Evolutionary conservation across 305 asterid species (phyloP), one percentile per base, ranked within the genome.

Genomic region (Fraxinus sp.): DNA sequence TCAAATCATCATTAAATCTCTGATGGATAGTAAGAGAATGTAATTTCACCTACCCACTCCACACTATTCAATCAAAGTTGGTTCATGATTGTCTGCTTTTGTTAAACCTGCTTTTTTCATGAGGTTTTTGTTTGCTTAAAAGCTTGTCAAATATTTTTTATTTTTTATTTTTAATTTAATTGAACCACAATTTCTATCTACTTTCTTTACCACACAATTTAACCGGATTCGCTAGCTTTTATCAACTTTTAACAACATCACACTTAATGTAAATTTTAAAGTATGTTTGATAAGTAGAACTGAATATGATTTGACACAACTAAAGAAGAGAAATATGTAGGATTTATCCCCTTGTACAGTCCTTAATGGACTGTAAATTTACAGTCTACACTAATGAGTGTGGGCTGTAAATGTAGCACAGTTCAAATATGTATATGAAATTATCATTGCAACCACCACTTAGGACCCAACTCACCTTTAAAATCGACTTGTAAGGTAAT

Each of bases 1-100:
- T 70, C 76, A 80, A 84, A 84, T 66, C 85, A 75, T 77, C 76
- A 81, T 30, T 77, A 35, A 37, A 76, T 26, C 66, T 81, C 75
- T 49, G 83, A 75, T 78, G 68, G 35, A 28, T 32, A 49, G 55
- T 39, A 7, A 78, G 66, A 75, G 33, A 71, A n/a, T n/a, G n/a
- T 30, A 11, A 13, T 78, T 71, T 80, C 71, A 14, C 72, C 78
- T 30, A 46, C 36, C 33, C 41, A 49, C 82, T 66, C 84, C 39
- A 70, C 64, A 70, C 59, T 55, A 52, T 76, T 55, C 18, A 2
- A 77, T 84, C 84, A 59, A 80, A 83, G 73, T 84, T 80, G 82
- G 73, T 79, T 80, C 79, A 76, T 80, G 84, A 66, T 66, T 80
- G 74, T 79, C 83, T n/a, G 77, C 84, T 41, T 83, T 41, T 68